Conservation (phyloP, 805 yeast genomes). For the Ogataea zsoltii region DNA sequence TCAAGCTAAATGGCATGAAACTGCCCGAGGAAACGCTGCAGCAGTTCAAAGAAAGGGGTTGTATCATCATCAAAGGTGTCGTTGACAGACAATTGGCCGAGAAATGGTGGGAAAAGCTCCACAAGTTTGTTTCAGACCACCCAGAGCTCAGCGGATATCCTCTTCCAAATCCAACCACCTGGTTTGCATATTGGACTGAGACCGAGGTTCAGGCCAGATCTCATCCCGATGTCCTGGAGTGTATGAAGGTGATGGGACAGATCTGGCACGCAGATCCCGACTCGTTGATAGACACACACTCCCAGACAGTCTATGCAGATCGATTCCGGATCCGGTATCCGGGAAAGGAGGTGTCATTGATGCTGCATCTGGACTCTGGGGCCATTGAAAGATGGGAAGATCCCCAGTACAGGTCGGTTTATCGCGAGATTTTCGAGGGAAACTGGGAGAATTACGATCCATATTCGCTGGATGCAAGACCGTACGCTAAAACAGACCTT, state of each 20-base stretch:
- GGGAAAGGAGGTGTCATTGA: slow-evolving; percentile 36
- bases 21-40: slow-evolving; percentile 1
- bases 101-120: background rate
- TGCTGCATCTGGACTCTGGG: slow-evolving; percentile 42
- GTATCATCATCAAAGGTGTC: slow-evolving; percentile 1
- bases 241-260: slow-evolving; percentile 3
- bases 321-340: slow-evolving; percentile 23
- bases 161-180: slow-evolving; percentile 3
- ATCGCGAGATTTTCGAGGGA: slow-evolving; percentile 38
- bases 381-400: slow-evolving; percentile 49
- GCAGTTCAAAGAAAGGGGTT: slow-evolving; percentile 2
- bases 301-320: slow-evolving; percentile 4
- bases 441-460: slow-evolving; percentile 45
- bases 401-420: slow-evolving; percentile 34
- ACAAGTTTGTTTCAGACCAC: background rate
- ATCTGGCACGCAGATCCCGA: background rate
- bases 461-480: slow-evolving; percentile 35
- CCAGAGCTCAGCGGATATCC: slow-evolving; percentile 3
- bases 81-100: background rate
- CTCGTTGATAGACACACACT: slow-evolving; percentile 1
- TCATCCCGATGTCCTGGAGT: slow-evolving; percentile 2
- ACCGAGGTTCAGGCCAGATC: slow-evolving; percentile 1
- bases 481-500: slow-evolving; percentile 34
- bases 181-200: slow-evolving; percentile 6
- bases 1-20: background rate